These are phyloP conservation scores for Eragrostis tef DNA, from an alignment of 202 grass and related monocot species.

Conservation along the genomic window DNA sequence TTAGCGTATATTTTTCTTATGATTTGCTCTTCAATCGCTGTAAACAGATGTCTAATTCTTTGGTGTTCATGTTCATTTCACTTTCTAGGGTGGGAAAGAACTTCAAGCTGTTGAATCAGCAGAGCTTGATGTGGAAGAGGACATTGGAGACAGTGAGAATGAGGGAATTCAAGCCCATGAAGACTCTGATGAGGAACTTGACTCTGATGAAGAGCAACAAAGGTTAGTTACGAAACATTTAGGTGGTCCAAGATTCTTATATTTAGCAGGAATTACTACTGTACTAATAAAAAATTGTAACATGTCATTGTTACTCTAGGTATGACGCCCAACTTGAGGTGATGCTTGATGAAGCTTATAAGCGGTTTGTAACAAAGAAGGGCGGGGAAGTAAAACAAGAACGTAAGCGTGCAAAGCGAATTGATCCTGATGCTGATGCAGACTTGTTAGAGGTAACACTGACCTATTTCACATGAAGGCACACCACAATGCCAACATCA, in stretches of 20 bases:
- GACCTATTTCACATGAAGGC: constrained; percentile 8
- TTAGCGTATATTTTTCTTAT: no score
- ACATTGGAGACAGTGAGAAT: constrained; percentile 60
- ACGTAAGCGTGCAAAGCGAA: constrained; percentile 72
- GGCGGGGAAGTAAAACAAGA: constrained; percentile 79
- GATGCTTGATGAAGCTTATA: constrained; percentile 91
- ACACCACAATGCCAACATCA: neutral
- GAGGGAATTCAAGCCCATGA: constrained; percentile 56
- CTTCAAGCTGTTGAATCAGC: constrained; percentile 75
- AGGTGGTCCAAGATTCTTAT: neutral
- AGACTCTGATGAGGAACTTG: constrained; percentile 60
- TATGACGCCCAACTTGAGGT: constrained; percentile 87
- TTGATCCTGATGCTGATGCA: constrained; percentile 65
- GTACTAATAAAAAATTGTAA: constrained; percentile 18
- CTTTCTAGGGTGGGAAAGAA: constrained; percentile 75
- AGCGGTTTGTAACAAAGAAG: constrained; percentile 79
- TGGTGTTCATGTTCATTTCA: constrained; percentile 22
- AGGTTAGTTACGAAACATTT: constrained; percentile 55
- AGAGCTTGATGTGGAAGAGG: constrained; percentile 67
- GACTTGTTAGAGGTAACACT: constrained; percentile 76
- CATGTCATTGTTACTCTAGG: constrained; percentile 45
- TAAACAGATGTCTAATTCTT: constrained; percentile 11
- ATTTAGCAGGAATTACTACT: constrained; percentile 12
- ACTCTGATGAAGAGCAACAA: constrained; percentile 84
- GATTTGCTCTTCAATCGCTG: neutral